Evolutionary conservation across 2,329 filamentous ascomycete species (phyloP), one percentile per base, ranked within the genome.

Genomic region (Colletotrichum simmondsii): DNA sequence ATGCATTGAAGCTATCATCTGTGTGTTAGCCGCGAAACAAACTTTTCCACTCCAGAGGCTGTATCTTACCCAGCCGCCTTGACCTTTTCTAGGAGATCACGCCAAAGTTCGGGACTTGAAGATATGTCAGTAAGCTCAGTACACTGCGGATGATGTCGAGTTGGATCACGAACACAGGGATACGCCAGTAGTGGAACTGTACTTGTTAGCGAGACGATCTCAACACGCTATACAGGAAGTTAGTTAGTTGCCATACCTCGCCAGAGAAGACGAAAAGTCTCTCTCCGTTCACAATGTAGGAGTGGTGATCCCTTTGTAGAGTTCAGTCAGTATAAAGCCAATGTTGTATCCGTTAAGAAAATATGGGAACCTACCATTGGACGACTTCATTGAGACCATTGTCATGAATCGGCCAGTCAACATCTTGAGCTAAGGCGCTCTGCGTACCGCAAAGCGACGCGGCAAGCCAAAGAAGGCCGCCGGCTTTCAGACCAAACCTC

Each of bases 221-320:
- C 14, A 11, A 30, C 8, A 53, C n/a, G 32, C 1, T 4, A 32
- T 5, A 16, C 3, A 8, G 5, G 46, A 30, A 16, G 14, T 5
- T 3, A 6, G 1, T 14, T 8, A 3, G 19, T 22, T 57, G 75
- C 49, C 46, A 24, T 75, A 83, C 81, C 76, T 85, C 83, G 68
- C 83, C 83, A 0, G 83, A 85, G 61, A 85, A 85, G 26, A 85
- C 77, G 71, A 85, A 85, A 3, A 85, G 78, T 56, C 83, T 79
- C 71, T 85, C 73, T 22, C 82, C 83, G 16, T 84, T 83, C 46
- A 85, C 77, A 14, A 78, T 76, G 71, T 84, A 85, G 67, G 83
- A 85, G 67, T 84, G 82, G 32, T 83, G 80, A 16, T 85, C 83
- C 83, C 83, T 84, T 37, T 4, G 58, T n/a, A 14, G 24, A 37